A percentile compares a stretch with the other conserved stretches of the same genome.
Evolutionary conservation across 768 basidiomycete species (phyloP).

Genomic region (Daedalea quercina): DNA sequence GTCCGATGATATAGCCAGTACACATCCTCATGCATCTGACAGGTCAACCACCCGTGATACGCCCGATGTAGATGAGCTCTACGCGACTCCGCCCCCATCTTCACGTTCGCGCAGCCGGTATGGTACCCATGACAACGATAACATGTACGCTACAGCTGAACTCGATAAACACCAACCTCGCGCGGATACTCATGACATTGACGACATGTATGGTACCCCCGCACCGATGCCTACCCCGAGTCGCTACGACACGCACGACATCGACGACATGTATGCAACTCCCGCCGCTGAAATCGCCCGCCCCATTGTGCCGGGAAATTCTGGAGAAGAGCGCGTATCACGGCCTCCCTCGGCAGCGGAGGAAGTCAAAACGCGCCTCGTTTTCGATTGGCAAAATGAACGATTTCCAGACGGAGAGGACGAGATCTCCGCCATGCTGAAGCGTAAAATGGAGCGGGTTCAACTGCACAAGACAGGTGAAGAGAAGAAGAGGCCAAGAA

Average conservation of each 20-base stretch:
- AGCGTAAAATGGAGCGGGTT: background rate
- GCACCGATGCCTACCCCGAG: background rate
- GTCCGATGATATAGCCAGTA: background rate
- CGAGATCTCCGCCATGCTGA: background rate
- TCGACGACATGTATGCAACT: background rate
- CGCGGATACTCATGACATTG: background rate
- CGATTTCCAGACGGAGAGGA: background rate
- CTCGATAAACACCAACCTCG: background rate
- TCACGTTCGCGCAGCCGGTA: background rate
- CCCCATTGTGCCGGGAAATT: background rate
- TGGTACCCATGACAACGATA: background rate
- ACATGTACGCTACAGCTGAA: background rate
- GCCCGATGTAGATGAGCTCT: background rate
- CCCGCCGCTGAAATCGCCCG: background rate
- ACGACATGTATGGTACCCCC: background rate
- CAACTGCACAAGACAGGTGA: background rate
- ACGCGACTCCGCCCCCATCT: background rate
- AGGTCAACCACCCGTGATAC: background rate
- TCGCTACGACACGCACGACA: background rate
- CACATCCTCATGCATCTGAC: background rate
- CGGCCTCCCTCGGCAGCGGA: background rate
- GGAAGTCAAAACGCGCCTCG: background rate
- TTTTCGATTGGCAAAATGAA: background rate
- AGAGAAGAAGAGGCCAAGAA: background rate
- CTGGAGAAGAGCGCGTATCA: background rate